Evolutionary conservation across 2,329 filamentous ascomycete genomes (phyloP).

Genomic region (Alternaria infectoria): DNA sequence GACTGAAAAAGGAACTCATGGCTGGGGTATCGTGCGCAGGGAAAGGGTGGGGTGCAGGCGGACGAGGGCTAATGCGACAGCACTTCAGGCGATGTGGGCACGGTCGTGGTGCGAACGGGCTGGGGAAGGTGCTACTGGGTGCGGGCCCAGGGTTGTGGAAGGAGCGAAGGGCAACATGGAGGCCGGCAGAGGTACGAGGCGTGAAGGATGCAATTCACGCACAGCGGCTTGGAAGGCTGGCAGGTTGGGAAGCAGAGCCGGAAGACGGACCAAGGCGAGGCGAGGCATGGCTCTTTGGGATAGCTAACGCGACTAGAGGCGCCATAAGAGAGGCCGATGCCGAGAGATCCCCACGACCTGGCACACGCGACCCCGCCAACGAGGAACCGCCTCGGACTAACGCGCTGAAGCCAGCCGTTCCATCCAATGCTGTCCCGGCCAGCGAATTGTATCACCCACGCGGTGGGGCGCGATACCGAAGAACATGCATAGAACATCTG

Average conservation of each 20-base stretch:
- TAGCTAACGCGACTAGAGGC: constrained; percentile 1
- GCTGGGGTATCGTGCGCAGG: constrained; percentile 19
- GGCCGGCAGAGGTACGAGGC: constrained; percentile 3
- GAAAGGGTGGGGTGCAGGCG: constrained; percentile 15
- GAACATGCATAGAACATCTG: constrained; percentile 14
- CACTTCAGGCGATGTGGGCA: constrained; percentile 13
- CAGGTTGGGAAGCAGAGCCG: constrained; percentile 13
- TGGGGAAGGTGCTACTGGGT: constrained; percentile 12
- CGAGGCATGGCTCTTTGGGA: constrained; percentile 5
- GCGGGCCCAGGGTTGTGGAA: constrained; percentile 9
- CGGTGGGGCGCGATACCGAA: constrained; percentile 6
- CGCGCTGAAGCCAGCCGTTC: constrained; percentile 10
- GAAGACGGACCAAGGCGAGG: constrained; percentile 8
- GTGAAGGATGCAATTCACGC: constrained; percentile 9
- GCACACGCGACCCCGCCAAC: constrained; percentile 16
- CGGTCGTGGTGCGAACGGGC: constrained; percentile 7
- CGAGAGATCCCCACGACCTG: constrained; percentile 14
- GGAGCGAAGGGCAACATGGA: constrained; percentile 16
- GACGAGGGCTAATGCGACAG: constrained; percentile 8
- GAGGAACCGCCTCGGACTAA: constrained; percentile 11
- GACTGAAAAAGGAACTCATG: constrained; percentile 63
- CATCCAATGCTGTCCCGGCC: background rate
- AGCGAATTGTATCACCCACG: background rate
- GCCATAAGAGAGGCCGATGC: constrained; percentile 1
- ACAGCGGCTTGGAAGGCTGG: constrained; percentile 8